phyloP scores from a whole-genome alignment of 768 basidiomycete genomes.

The Crassisporium funariophilum region DNA sequence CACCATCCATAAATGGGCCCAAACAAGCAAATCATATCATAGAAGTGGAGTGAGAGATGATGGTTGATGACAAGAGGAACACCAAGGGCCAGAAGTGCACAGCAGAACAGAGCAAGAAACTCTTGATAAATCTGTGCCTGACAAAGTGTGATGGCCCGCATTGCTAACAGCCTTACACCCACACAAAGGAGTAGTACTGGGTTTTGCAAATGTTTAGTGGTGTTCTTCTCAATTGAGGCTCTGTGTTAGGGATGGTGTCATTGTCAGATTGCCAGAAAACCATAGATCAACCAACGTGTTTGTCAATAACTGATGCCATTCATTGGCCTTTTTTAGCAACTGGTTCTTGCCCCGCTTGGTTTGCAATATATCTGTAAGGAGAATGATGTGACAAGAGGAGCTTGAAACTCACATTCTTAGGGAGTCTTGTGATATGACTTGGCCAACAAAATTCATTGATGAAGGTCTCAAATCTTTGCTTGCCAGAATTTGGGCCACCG shows the following conservation, averaged over 20 bases:
- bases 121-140: slow-evolving; percentile 23
- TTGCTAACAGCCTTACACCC: slow-evolving; percentile 19
- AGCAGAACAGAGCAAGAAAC: slow-evolving; percentile 23
- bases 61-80: slow-evolving; percentile 26
- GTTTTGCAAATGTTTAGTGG: slow-evolving; percentile 14
- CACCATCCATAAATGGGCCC: slow-evolving; percentile 37
- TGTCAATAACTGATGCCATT: slow-evolving; percentile 28
- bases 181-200: slow-evolving; percentile 17
- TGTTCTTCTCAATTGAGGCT: slow-evolving; percentile 16
- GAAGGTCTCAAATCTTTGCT: slow-evolving; percentile 21
- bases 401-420: slow-evolving; percentile 35
- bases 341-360: slow-evolving; percentile 31
- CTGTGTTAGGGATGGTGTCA: slow-evolving; percentile 18
- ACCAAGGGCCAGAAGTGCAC: slow-evolving; percentile 11
- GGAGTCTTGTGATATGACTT: slow-evolving; percentile 29
- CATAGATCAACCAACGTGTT: slow-evolving; percentile 29
- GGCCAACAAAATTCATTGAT: slow-evolving; percentile 32
- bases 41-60: slow-evolving; percentile 29
- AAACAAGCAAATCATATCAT: slow-evolving; percentile 21
- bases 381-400: not conserved
- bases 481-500: slow-evolving; percentile 22
- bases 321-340: slow-evolving; percentile 34
- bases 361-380: not conserved
- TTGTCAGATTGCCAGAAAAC: slow-evolving; percentile 22
- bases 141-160: slow-evolving; percentile 19